phyloP scores from a whole-genome alignment of 306 rosid species.

The Cicer arietinum region DNA sequence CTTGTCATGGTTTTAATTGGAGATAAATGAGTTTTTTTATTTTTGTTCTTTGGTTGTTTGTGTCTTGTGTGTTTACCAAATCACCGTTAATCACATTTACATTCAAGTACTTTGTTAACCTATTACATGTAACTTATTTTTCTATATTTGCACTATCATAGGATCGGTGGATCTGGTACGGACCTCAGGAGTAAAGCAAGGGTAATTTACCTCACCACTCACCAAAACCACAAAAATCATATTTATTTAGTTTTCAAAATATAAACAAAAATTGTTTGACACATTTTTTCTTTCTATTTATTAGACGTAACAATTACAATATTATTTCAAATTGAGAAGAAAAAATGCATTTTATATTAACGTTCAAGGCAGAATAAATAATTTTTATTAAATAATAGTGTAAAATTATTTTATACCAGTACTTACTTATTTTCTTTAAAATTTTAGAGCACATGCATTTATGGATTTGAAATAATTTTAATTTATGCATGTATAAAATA shows the following conservation, averaged over 20 bases:
- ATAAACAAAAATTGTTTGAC: too few species aligned
- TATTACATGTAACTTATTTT: not conserved
- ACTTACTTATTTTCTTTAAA: too few species aligned
- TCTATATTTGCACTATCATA: conserved; percentile 35
- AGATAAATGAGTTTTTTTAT: too few species aligned
- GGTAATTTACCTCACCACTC: conserved; percentile 53
- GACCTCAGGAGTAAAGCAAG: conserved; percentile 94
- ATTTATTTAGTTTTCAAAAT: too few species aligned
- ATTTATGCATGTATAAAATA: not conserved
- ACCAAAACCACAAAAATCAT: not conserved
- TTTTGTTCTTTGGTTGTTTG: too few species aligned
- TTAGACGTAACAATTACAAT: too few species aligned
- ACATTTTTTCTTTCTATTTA: too few species aligned
- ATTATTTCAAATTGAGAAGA: too few species aligned
- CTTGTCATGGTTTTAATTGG: too few species aligned
- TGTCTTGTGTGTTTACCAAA: not conserved
- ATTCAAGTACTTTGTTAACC: not conserved
- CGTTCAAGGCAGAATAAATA: too few species aligned
- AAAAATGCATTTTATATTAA: too few species aligned
- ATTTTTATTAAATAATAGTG: accelerated
- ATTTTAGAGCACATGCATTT: not conserved
- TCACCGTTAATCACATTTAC: not conserved
- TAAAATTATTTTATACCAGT: too few species aligned
- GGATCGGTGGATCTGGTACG: conserved; percentile 95
- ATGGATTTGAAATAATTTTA: not conserved